A percentile compares a stretch with the other conserved stretches of the same genome.
phyloP scores from a whole-genome alignment of 2,329 filamentous ascomycete species.

The Xylariaceae sp. region DNA sequence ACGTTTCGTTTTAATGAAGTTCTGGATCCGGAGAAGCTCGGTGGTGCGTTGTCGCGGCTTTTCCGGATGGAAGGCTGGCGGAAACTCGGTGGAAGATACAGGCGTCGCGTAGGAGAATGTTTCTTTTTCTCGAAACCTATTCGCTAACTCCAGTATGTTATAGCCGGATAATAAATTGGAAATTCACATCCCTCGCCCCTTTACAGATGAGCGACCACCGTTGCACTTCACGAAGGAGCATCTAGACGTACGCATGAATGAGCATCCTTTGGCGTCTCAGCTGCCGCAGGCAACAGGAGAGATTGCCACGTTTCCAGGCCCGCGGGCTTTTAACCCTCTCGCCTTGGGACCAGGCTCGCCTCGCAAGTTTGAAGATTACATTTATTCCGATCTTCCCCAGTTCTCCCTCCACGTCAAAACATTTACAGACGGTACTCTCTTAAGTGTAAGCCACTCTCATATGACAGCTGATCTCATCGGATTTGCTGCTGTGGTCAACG shows the following conservation, averaged over 20 bases:
- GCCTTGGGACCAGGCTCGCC: not conserved
- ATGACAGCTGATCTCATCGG: not conserved
- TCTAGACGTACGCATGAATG: not conserved
- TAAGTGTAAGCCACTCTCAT: not conserved
- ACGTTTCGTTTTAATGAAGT: not conserved
- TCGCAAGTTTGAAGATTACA: not conserved
- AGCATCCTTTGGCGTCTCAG: not conserved
- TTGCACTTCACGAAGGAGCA: not conserved
- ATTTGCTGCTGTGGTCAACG: not conserved
- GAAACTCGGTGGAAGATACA: not conserved
- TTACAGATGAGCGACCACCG: not conserved
- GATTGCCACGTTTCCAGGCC: not conserved
- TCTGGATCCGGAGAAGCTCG: not conserved
- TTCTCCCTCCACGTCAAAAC: not conserved
- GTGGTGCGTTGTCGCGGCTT: not conserved
- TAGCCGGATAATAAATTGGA: not conserved
- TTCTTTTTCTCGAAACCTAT: not conserved
- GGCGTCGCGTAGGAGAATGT: not conserved
- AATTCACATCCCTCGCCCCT: not conserved
- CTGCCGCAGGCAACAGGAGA: not conserved
- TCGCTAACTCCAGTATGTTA: not conserved
- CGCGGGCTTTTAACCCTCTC: not conserved
- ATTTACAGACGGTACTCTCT: not conserved
- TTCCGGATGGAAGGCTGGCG: slow-evolving; percentile 1
- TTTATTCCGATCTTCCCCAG: not conserved